phyloP scores from a whole-genome alignment of 2,329 filamentous ascomycete genomes.

The Verticillium isaacii region DNA sequence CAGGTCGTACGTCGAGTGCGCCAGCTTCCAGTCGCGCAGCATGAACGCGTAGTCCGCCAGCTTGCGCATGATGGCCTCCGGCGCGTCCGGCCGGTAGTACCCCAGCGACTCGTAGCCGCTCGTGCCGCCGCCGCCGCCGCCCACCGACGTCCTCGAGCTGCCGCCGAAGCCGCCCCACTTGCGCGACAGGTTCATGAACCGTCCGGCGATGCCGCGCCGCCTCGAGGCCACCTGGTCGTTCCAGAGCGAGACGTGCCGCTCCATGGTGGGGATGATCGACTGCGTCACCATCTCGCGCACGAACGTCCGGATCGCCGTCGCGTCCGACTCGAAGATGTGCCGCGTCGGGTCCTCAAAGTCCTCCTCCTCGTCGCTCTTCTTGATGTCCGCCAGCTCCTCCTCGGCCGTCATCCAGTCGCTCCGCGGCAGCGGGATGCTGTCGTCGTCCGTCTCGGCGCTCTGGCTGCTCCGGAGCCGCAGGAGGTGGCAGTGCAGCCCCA shows the following conservation, averaged over 20 bases:
- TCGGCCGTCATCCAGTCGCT: conserved; percentile 86
- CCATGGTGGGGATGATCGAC: conserved; percentile 94
- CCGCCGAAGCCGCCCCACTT: conserved; percentile 81
- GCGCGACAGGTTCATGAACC: conserved; percentile 92
- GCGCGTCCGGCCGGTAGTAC: conserved; percentile 77
- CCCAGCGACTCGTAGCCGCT: conserved; percentile 68
- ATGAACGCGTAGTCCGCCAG: conserved; percentile 95
- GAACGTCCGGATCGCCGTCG: conserved; percentile 80
- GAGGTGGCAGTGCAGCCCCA: conserved; percentile 91
- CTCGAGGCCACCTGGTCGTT: conserved; percentile 95
- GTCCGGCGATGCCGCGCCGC: conserved; percentile 79
- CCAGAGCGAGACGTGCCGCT: conserved; percentile 85
- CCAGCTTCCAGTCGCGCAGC: conserved; percentile 92
- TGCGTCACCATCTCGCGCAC: conserved; percentile 93
- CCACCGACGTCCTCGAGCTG: conserved; percentile 54
- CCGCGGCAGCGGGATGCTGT: conserved; percentile 74
- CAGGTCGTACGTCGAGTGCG: conserved; percentile 87
- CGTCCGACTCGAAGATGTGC: conserved; percentile 89
- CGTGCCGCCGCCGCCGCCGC: conserved; percentile 42
- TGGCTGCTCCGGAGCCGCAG: conserved; percentile 79
- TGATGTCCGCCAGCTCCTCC: conserved; percentile 76
- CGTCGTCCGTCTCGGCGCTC: conserved; percentile 85
- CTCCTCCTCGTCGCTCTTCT: conserved; percentile 61
- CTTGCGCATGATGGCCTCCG: conserved; percentile 89
- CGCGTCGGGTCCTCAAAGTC: conserved; percentile 67